These are phyloP conservation scores for Dendrobium catenatum DNA, from an alignment of 106 monocot genomes.

Conservation along the genomic window DNA sequence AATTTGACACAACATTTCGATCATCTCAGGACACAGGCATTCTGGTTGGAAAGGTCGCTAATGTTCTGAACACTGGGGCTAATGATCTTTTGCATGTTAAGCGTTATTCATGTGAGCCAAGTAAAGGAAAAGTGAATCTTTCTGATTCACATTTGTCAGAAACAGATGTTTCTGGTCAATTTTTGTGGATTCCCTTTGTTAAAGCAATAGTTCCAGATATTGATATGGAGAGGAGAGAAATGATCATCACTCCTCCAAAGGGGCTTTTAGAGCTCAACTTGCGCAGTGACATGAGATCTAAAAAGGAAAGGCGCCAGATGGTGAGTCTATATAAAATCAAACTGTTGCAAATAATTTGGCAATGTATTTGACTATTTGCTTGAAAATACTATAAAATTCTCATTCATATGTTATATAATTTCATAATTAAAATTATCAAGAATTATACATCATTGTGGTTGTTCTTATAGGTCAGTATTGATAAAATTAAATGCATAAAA, in stretches of 20 bases:
- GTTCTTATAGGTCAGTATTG: too few species aligned
- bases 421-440: too few species aligned
- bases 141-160: constrained; percentile 16
- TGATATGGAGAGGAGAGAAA: constrained; percentile 66
- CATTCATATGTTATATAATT: too few species aligned
- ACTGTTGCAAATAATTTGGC: neutral
- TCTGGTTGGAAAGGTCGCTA: constrained; percentile 57
- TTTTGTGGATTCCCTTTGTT: constrained; percentile 94
- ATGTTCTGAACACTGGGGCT: constrained; percentile 68
- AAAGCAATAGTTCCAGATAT: constrained; percentile 90
- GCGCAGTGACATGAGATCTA: constrained; percentile 53
- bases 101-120: constrained; percentile 21
- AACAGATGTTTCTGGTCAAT: constrained; percentile 17
- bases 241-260: constrained; percentile 91
- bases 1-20: neutral
- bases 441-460: too few species aligned
- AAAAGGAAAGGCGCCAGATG: constrained; percentile 80
- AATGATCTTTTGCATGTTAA: constrained; percentile 75
- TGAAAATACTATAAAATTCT: too few species aligned
- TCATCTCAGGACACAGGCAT: constrained; percentile 58
- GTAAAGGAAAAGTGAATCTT: constrained; percentile 10
- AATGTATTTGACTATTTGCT: neutral
- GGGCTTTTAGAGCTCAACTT: constrained; percentile 87
- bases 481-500: too few species aligned
- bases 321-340: constrained; percentile 28